Evolutionary conservation across 257 asterid species (phyloP), one percentile per base, ranked within the genome.

Genomic region (Capsicum pubescens): DNA sequence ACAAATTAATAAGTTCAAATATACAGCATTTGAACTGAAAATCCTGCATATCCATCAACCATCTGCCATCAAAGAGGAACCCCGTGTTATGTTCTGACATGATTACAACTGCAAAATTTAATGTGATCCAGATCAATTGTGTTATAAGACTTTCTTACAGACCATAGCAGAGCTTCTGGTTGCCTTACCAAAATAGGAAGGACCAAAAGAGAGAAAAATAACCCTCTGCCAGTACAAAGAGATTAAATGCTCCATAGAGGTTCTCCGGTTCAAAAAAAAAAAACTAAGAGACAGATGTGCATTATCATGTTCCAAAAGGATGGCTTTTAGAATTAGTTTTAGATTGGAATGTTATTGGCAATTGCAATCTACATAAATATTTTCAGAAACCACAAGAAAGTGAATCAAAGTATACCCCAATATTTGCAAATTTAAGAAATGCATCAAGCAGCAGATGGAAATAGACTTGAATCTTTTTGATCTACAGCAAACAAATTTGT

Each of bases 121-220:
- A 63, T 63, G 69, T 21, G 15, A 63, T 63, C 69, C 15, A 63
- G 69, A 63, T 63, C 69, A 63, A 63, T 63, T 19, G 42, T 63
- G 69, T 63, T 63, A 63, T 3, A 39, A 39, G 44, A 39, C 44
- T 39, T 39, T 39, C 44, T 39, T 3, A 39, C 6, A 4, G 44
- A 39, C 44, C 44, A 39, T 39, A 39, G 44, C 3, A 39, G 44
- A 39, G 44, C 44, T 39, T 39, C 44, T 39, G 44, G 44, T 39
- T 39, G 44, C 44, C 5, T 44, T 44, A 44, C 66, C 66, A 7
- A n/a, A 59, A 59, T 7, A 59, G 0, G 11, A 59, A 59, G n/a
- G 66, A 59, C 61, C 11, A 59, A 59, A 58, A 58, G n/a, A 59
- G 66, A 59, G 66, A 56, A 8, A 14, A 56, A 15, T 56, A 55